Evolutionary conservation across 2,329 filamentous ascomycete genomes (phyloP).

Genomic region (Tolypocladium guangdongense): DNA sequence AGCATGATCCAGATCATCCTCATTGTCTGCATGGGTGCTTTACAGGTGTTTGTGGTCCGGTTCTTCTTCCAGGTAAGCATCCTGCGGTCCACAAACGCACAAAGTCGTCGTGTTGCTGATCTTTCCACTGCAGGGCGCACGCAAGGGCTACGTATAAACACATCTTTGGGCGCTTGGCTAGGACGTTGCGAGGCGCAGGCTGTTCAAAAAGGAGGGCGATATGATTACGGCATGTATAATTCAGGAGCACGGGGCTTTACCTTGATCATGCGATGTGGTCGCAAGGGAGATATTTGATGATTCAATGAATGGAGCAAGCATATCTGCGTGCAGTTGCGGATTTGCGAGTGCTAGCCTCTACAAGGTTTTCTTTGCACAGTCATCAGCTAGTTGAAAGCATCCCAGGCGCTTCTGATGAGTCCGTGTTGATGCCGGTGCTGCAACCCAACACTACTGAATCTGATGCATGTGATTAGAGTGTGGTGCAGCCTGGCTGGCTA

Average conservation of each 20-base stretch:
- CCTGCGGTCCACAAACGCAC: no score
- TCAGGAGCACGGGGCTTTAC: neutral
- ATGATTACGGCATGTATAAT: neutral
- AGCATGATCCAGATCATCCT: conserved; percentile 84
- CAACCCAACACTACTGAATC: neutral
- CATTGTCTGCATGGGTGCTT: conserved; percentile 87
- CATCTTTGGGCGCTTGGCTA: neutral
- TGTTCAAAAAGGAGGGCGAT: neutral
- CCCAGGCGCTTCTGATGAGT: neutral
- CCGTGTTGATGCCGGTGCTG: neutral
- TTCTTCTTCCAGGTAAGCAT: conserved; percentile 87
- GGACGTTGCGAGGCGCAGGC: neutral
- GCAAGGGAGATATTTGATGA: neutral
- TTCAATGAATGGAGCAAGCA: neutral
- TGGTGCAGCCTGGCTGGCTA: conserved; percentile 8
- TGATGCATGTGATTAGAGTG: neutral
- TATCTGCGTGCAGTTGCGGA: neutral
- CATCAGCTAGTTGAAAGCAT: neutral
- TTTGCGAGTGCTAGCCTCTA: neutral
- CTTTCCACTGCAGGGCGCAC: conserved; percentile 38
- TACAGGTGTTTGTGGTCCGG: conserved; percentile 94
- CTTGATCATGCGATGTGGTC: neutral
- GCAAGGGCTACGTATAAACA: conserved; percentile 57
- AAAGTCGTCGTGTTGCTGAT: conserved; percentile 4
- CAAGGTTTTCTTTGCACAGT: neutral